Evolutionary conservation across 106 monocot genomes (phyloP), one percentile per base, ranked within the genome.

Genomic region (Dendrobium nobile): DNA sequence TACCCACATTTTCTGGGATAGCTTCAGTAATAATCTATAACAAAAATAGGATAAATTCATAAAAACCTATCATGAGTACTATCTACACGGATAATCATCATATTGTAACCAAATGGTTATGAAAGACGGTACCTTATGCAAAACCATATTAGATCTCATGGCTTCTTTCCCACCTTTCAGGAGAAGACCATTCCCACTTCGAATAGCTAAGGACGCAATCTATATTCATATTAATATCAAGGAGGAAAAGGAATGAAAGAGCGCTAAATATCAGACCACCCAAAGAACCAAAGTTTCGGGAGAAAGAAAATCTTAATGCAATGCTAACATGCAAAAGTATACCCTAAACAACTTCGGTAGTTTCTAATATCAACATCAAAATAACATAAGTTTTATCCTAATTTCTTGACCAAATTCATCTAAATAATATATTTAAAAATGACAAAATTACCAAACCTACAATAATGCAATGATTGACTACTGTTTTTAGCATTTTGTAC

Each of bases 161-260:
- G 98, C 95, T 88, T 99, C 95, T 84, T 98, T 99, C 37, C 95
- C 98, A 75, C 95, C 98, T 93, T 99, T 99, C 47, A 99, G 83
- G 80, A 99, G 95, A 83, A 99, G 95, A 47, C 98, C 98, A 84
- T 99, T 99, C 45, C 95, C 95, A 86, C 95, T 99, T 77, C 91
- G 87, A 82, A 99, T 78, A 77, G 95, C 98, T 85, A 99, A 87
- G 73, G 98, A 95, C 73, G 95, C 89, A 87, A 99, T 99, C 94
- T 98, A 84, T 67, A 76, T 5, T 9, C 79, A 73, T 41, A 42
- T 55, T 27, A 61, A 74, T 48, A 79, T 47, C 67, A 72, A 80
- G 41, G 44, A 54, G 42, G 54, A 48, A 19, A 18, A 33, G 11
- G 15, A 78, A 78, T 24, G 48, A 48, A 76, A 76, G 17, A 43